Conservation (phyloP, 345 rosid species). For the Odontarrhena argentea region DNA sequence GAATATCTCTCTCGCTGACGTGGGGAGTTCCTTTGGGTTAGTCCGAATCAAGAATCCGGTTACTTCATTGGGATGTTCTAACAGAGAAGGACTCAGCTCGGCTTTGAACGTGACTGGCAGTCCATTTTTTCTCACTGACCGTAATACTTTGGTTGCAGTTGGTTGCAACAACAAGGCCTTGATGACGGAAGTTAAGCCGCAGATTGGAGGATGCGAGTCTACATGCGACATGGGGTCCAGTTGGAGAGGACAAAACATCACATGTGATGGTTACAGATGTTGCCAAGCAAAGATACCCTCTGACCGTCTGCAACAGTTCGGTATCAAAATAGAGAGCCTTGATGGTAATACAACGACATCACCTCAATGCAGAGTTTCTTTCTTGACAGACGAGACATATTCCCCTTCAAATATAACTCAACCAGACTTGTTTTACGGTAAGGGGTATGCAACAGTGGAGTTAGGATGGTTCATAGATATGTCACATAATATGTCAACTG, state of each 20-base stretch:
- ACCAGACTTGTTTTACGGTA: conserved; percentile 9
- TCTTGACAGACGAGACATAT: conserved; percentile 35
- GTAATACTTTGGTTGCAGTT: conserved; percentile 27
- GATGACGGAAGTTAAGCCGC: conserved; percentile 24
- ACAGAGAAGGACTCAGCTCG: conserved; percentile 10
- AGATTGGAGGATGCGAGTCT: conserved; percentile 38
- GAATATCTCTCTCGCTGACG: conserved; percentile 37
- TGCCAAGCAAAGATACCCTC: conserved; percentile 33
- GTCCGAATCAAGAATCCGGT: conserved; percentile 30
- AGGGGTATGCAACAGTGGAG: conserved; percentile 32
- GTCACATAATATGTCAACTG: conserved; percentile 2
- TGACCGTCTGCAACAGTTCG: conserved; percentile 26
- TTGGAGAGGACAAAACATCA: conserved; percentile 14
- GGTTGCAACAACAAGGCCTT: conserved; percentile 40
- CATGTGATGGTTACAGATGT: conserved; percentile 39
- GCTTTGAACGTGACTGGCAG: conserved; percentile 25
- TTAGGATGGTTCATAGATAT: conserved; percentile 29
- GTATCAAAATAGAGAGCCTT: conserved; percentile 28
- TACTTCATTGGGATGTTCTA: conserved; percentile 33
- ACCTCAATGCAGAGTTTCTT: conserved; percentile 34
- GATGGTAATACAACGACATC: conserved; percentile 11
- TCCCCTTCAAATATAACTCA: conserved; percentile 22
- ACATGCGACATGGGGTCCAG: conserved; percentile 15
- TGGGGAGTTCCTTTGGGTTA: background rate
- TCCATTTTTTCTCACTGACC: conserved; percentile 22